Conservation (phyloP, 306 rosid genomes). For the Astragalus membranaceus region DNA sequence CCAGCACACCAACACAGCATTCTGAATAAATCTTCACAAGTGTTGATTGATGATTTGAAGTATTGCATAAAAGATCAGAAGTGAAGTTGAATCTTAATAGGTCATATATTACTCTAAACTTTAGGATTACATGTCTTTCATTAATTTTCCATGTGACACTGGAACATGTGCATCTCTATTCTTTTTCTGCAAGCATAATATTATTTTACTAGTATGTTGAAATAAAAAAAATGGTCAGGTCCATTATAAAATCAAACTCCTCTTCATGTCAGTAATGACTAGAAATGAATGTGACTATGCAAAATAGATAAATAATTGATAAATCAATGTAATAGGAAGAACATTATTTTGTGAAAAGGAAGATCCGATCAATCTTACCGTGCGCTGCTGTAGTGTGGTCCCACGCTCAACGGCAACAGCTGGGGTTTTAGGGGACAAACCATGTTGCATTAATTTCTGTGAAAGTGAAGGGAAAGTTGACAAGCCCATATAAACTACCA, state of each 20-base stretch:
- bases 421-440: constrained; percentile 71
- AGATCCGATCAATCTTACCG: constrained; percentile 34
- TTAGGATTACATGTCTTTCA: neutral
- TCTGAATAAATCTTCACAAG: no score
- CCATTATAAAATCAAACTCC: no score
- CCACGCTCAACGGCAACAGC: constrained; percentile 95
- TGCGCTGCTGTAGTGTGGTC: constrained; percentile 82
- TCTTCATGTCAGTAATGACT: no score
- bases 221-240: neutral
- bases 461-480: constrained; percentile 91
- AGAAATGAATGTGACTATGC: no score
- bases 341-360: neutral
- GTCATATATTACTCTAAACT: neutral
- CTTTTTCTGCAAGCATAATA: neutral
- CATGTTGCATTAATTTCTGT: constrained; percentile 64
- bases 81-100: neutral
- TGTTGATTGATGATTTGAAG: neutral
- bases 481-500: constrained; percentile 94
- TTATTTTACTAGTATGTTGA: neutral
- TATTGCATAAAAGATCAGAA: neutral
- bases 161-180: neutral
- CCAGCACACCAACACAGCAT: no score
- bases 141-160: neutral
- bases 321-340: neutral
- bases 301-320: neutral